phyloP scores from a whole-genome alignment of 1,284 basidiomycete genomes.

The Microstroma glucosiphilum region DNA sequence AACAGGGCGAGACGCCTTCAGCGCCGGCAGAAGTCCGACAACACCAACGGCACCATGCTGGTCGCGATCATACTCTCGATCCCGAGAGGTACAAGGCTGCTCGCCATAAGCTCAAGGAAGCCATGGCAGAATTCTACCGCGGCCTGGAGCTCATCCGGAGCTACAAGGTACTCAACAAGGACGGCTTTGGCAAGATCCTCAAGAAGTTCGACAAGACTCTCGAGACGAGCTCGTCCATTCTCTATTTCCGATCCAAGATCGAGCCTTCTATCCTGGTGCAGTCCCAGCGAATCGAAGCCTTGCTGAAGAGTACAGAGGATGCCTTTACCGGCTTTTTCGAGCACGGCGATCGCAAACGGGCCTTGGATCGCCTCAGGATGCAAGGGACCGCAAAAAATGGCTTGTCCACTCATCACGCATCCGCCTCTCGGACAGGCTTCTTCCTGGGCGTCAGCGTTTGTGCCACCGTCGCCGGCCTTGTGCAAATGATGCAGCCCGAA shows the following conservation, averaged over 20 bases:
- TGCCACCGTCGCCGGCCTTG: slow-evolving; percentile 65
- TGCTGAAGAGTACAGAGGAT: slow-evolving; percentile 61
- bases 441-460: slow-evolving; percentile 72
- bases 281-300: slow-evolving; percentile 60
- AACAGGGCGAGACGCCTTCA: slow-evolving; percentile 3
- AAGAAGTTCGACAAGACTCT: slow-evolving; percentile 91
- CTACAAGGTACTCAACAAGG: slow-evolving; percentile 69
- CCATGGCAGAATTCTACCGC: slow-evolving; percentile 77
- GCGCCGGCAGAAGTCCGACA: no score
- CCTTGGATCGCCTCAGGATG: slow-evolving; percentile 63
- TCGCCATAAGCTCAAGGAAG: slow-evolving; percentile 73
- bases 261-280: slow-evolving; percentile 53
- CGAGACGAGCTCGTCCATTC: slow-evolving; percentile 60
- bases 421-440: slow-evolving; percentile 61
- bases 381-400: slow-evolving; percentile 53
- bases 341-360: slow-evolving; percentile 74
- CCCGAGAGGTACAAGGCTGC: slow-evolving; percentile 76
- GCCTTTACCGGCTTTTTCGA: slow-evolving; percentile 53
- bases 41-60: slow-evolving; percentile 15
- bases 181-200: slow-evolving; percentile 76
- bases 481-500: slow-evolving; percentile 61
- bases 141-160: slow-evolving; percentile 72
- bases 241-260: slow-evolving; percentile 72
- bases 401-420: slow-evolving; percentile 60
- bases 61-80: slow-evolving; percentile 53